A percentile compares a stretch with the other conserved stretches of the same genome.
Conservation (phyloP, 2,329 filamentous ascomycete genomes). For the Pestalotiopsis sp. region DNA sequence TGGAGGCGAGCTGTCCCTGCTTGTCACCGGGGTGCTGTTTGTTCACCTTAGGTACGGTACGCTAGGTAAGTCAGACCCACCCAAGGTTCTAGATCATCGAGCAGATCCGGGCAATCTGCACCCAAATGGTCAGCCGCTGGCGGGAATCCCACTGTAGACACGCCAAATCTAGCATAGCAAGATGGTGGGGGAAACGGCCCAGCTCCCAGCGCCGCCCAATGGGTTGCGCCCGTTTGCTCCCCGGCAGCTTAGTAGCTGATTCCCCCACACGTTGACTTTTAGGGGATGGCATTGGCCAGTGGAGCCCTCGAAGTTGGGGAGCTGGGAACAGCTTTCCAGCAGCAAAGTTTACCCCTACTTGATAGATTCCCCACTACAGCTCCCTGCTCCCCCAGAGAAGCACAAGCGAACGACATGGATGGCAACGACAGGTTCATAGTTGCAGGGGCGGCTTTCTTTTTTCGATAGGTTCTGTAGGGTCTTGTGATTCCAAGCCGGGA, state of each 20-base stretch:
- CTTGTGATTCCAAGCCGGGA: background rate
- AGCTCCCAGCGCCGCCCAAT: background rate
- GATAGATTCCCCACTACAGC: slow-evolving; percentile 1
- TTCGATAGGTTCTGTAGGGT: background rate
- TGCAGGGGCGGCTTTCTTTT: background rate
- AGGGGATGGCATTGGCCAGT: background rate
- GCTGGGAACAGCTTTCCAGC: background rate
- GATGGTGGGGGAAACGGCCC: background rate
- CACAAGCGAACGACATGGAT: background rate
- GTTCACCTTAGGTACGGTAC: background rate
- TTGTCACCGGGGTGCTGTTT: background rate
- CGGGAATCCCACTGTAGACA: slow-evolving; percentile 10
- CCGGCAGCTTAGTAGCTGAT: background rate
- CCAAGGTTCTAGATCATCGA: slow-evolving; percentile 3
- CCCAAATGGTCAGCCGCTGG: slow-evolving; percentile 3
- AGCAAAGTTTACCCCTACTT: background rate
- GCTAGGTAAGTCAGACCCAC: background rate
- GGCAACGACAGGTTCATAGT: background rate
- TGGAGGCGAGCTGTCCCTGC: background rate
- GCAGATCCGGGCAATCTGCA: slow-evolving; percentile 8
- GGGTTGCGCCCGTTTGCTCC: background rate
- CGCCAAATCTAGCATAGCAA: background rate
- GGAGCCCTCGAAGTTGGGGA: no score
- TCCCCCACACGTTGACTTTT: slow-evolving; percentile 3
- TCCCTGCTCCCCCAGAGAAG: background rate